Base-by-base conservation (phyloP, 2,329 filamentous ascomycete genomes). In the Ceratocystis harringtonii region DNA sequence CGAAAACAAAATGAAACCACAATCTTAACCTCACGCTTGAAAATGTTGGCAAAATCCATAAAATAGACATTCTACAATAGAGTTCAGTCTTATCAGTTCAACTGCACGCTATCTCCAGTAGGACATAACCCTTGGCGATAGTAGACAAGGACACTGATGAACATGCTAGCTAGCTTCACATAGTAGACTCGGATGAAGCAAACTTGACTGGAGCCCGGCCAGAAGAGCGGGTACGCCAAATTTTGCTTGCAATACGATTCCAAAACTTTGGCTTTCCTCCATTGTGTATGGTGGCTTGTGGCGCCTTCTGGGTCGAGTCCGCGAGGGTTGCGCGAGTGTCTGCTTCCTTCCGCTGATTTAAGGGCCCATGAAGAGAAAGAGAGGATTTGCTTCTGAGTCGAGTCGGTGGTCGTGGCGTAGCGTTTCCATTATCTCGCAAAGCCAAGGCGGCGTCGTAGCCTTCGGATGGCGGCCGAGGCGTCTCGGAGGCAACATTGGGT, bases 221-320 rank as follows among this genome's bases (percentile, higher is more conserved):
- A 52, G 44, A 43, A 28, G 50, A 36, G 55, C 17, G 57, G 17
- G 41, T 22, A 15, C 50, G 55, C 60, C 62, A 58, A 44, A 67
- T 28, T 55, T 50, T 67, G 48, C 41, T 65, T 36, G 66, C 61
- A 22, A 67, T 44, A 60, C 66, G 66, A 25, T 36, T 50, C 66
- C 66, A 67, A 19, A 67, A 60, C n/a, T 55, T 58, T 25, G 58
- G 66, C 41, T 63, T 67, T 12, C 36, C 57, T 32, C 58, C 66
- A 30, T 48, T 60, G 15, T 67, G 63, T 64, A 17, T 50, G 61
- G 43, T 41, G 61, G 43, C 43, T 4, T 62, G 61, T 17, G 61
- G 43, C 19, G 17, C 48, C 30, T 62, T 50, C 28, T 50, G 43
- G 10, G 45, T 50, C 48, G 61, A 50, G 22, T 50, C 61, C 30